Evolutionary conservation across 225 moss, liverwort and hornwort species (phyloP), one percentile per base, ranked within the genome.

Genomic region (Pleurozium schreberi): DNA sequence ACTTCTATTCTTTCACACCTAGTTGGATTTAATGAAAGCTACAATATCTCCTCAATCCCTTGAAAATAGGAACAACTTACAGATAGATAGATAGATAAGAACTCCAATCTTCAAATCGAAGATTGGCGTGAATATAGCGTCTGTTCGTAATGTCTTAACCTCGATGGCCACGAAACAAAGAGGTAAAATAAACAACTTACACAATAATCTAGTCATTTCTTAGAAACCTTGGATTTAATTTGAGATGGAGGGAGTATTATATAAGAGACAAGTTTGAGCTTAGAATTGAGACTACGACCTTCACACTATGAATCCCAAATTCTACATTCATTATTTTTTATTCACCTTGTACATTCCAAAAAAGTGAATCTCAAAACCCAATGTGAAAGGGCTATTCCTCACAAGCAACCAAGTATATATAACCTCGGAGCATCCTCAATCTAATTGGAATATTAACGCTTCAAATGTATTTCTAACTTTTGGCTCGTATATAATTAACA

Each of bases 291-390:
- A 68, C 40, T 68, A 8, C 40, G 7, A 10, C n/a, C 13, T 23
- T 40, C 2, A 8, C 13, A 13, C 7, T 68, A 40, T 23, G 7
- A 68, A 2, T 13, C 23, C 2, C 1, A 40, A 13, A 23, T 23
- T 36, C 19, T 2, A 6, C 36, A 67, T 11, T 68, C 11, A 0
- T 40, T 13, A 2, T 22, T 40, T 68, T n/a, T 23, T 13, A 22
- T 68, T n/a, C 68, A 68, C 68, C n/a, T 68, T 38, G 11, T 22
- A 38, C 12, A 22, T 22, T 22, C 22, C 4, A 22, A 68, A 22
- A n/a, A 68, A 12, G 38, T 68, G 4, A 7, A 1, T 7, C 23
- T 40, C 1, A 13, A 3, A 1, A 40, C 0, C 1, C 22, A 68
- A 7, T 68, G 7, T 22, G 4, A 22, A 68, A 8, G 22, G 7